These are phyloP conservation scores for Metschnikowia gelsemii DNA, from an alignment of 805 yeast species.

Conservation along the genomic window DNA sequence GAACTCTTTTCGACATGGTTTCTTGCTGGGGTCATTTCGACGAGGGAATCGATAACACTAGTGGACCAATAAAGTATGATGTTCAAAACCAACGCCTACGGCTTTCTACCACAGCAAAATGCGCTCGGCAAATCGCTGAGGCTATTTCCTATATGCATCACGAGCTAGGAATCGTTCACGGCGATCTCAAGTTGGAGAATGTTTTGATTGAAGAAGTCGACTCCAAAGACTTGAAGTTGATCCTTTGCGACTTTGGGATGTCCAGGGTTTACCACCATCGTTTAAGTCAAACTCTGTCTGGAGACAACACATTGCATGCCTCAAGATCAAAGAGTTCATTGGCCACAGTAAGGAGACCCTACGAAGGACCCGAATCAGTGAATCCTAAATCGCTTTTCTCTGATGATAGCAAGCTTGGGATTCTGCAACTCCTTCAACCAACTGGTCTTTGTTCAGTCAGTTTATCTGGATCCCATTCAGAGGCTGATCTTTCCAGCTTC, in stretches of 20 bases:
- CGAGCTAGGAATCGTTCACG: constrained; percentile 63
- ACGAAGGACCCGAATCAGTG: constrained; percentile 31
- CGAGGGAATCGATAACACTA: constrained; percentile 25
- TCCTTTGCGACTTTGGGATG: constrained; percentile 93
- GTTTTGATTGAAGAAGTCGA: constrained; percentile 53
- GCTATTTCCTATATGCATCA: constrained; percentile 62
- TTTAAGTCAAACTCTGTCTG: constrained; percentile 25
- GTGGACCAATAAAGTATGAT: constrained; percentile 31
- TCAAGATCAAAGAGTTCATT: constrained; percentile 37
- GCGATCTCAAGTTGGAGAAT: constrained; percentile 81
- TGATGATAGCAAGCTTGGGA: constrained; percentile 37
- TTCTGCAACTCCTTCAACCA: constrained; percentile 25
- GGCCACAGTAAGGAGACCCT: constrained; percentile 36
- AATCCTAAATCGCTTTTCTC: constrained; percentile 24
- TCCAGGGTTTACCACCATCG: constrained; percentile 37
- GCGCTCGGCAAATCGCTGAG: constrained; percentile 52
- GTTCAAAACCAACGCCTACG: constrained; percentile 32
- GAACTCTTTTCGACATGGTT: constrained; percentile 78
- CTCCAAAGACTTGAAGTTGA: constrained; percentile 47
- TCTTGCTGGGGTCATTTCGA: constrained; percentile 58
- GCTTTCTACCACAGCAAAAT: constrained; percentile 31
- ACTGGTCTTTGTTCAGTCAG: constrained; percentile 32
- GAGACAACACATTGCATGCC: constrained; percentile 20
- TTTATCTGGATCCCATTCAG: constrained; percentile 12
- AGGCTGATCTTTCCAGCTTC: constrained; percentile 12